Percentiles rank a stretch among this genome's conserved stretches.
These are phyloP conservation scores for Colletotrichum phormii DNA, from an alignment of 2,329 filamentous ascomycete species.

Conservation along the genomic window DNA sequence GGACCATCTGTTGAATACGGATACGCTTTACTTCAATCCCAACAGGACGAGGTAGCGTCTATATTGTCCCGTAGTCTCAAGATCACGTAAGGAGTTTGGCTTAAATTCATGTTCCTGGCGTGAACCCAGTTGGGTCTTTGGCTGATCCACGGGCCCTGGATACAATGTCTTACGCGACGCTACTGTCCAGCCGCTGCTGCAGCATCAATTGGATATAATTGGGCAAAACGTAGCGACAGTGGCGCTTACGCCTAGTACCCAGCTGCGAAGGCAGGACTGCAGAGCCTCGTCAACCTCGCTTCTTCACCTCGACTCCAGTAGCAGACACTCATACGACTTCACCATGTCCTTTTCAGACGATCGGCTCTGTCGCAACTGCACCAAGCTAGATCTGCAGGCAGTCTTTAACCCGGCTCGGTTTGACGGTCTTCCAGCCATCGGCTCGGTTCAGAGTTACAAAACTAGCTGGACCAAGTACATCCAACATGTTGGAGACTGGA, in stretches of 20 bases:
- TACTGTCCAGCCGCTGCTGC: not conserved
- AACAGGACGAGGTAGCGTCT: not conserved
- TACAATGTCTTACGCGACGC: not conserved
- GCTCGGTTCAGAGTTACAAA: not conserved
- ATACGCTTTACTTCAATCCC: slow-evolving; percentile 3
- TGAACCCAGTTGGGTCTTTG: not conserved
- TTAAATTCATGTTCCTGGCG: too few species aligned
- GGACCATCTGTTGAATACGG: slow-evolving; percentile 6
- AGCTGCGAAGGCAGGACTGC: not conserved
- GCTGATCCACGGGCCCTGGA: not conserved
- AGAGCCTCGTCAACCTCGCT: not conserved
- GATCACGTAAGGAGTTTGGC: not conserved
- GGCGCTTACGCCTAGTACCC: not conserved
- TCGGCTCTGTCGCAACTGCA: slow-evolving; percentile 12
- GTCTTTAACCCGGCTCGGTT: slow-evolving; percentile 1
- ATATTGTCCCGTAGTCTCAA: not conserved
- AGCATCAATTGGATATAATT: not conserved
- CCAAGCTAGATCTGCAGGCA: not conserved
- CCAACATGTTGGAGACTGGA: slow-evolving; percentile 7
- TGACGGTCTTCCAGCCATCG: not conserved
- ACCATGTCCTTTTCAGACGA: slow-evolving; percentile 5
- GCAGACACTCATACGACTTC: not conserved
- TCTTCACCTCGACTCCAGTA: not conserved
- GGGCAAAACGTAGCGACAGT: not conserved
- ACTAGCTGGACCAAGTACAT: slow-evolving; percentile 13